phyloP scores from a whole-genome alignment of 495 filamentous ascomycete species.

The Penicillium crystallinum region DNA sequence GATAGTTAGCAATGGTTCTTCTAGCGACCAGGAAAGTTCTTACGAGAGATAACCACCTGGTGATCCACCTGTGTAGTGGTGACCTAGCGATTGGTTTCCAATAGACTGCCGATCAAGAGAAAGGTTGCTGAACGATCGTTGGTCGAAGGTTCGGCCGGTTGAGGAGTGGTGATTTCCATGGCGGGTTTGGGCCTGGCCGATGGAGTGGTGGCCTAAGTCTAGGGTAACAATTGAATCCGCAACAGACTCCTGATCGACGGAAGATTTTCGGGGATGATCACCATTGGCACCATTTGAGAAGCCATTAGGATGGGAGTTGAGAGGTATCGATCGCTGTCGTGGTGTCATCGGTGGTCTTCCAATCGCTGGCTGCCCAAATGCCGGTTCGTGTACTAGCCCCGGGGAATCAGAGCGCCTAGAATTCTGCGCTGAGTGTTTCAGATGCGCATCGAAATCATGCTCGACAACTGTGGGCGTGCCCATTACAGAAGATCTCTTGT shows the following conservation, averaged over 20 bases:
- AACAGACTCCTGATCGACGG: neutral
- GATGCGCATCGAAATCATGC: neutral
- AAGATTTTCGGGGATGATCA: neutral
- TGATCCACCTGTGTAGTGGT: neutral
- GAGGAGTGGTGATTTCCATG: neutral
- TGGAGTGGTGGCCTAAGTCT: neutral
- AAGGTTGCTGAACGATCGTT: neutral
- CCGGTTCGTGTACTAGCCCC: neutral
- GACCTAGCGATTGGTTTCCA: neutral
- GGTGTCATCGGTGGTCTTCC: neutral
- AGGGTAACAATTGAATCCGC: neutral
- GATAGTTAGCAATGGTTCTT: neutral
- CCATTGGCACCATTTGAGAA: neutral
- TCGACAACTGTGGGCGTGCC: slow-evolving; percentile 8
- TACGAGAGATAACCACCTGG: neutral
- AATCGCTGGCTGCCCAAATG: slow-evolving; percentile 2
- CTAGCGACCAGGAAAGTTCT: neutral
- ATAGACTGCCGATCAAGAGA: neutral
- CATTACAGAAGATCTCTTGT: slow-evolving; percentile 1
- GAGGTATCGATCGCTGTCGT: neutral
- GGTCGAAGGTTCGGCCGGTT: neutral
- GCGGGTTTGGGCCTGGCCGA: neutral
- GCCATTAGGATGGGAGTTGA: neutral
- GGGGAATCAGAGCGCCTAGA: neutral
- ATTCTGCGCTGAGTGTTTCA: neutral